Conservation (phyloP, 208 protist genomes). For the Balamuthia mandrillaris region DNA sequence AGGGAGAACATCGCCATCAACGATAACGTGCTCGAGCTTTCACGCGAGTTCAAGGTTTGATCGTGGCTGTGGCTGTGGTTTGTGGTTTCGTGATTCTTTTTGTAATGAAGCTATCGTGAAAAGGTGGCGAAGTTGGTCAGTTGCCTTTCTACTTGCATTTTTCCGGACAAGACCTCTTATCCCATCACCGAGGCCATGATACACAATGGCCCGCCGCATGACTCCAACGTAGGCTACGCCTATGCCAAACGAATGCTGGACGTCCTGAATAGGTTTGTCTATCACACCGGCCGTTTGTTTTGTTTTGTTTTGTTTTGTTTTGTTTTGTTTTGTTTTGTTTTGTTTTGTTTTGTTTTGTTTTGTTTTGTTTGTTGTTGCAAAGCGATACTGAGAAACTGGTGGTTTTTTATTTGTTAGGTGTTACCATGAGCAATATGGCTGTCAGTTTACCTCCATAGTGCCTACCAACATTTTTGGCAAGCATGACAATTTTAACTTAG, state of each 20-base stretch:
- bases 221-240: constrained; percentile 85
- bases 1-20: constrained; percentile 85
- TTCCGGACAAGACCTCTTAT: constrained; percentile 88
- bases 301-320: too few relatives aligned
- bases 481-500: constrained; percentile 79
- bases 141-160: constrained; percentile 88
- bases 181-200: constrained; percentile 88
- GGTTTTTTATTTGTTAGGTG: not conserved
- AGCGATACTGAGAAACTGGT: not conserved
- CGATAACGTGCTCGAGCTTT: constrained; percentile 82
- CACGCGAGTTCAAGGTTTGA: constrained; percentile 63
- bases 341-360: too few relatives aligned
- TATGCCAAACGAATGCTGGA: constrained; percentile 93
- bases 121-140: constrained; percentile 80
- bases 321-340: too few relatives aligned
- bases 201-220: constrained; percentile 82
- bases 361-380: constrained; percentile 17
- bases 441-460: constrained; percentile 85
- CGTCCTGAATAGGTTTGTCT: constrained; percentile 69
- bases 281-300: constrained; percentile 40
- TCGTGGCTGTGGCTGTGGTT: not conserved
- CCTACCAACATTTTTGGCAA: constrained; percentile 91
- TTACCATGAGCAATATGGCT: constrained; percentile 77
- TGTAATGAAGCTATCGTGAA: not conserved
- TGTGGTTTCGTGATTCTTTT: not conserved